These are phyloP conservation scores for barley (Hordeum vulgare) DNA, from an alignment of 176 grass and related monocot genomes.

Conservation along the genomic window DNA sequence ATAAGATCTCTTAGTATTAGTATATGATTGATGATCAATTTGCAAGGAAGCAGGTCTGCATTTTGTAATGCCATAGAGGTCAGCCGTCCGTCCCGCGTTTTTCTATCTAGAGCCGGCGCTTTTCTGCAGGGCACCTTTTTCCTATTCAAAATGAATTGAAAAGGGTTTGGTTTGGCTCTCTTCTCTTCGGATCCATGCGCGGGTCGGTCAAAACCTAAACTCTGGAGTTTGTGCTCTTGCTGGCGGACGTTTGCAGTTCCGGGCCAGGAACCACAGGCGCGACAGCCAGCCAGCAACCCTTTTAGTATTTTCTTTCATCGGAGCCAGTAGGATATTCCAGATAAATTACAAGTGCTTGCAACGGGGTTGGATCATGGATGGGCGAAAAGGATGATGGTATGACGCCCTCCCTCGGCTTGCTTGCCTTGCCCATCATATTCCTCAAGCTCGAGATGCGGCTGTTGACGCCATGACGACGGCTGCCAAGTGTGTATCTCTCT, in stretches of 20 bases:
- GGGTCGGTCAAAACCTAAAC: slow-evolving; percentile 27
- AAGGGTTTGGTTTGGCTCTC: background rate
- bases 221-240: slow-evolving; percentile 31
- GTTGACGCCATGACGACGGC: background rate
- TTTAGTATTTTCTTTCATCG: too few relatives aligned
- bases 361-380: background rate
- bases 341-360: background rate
- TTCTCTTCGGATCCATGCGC: background rate
- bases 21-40: background rate
- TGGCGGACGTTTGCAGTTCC: background rate
- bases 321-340: background rate
- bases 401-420: background rate
- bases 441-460: background rate
- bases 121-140: slow-evolving; percentile 11
- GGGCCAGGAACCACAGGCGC: background rate
- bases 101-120: too few relatives aligned
- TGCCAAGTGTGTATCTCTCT: background rate
- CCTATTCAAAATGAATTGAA: background rate
- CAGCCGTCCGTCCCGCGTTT: too few relatives aligned
- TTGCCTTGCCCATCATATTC: background rate
- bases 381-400: too few relatives aligned
- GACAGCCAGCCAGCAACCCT: too few relatives aligned
- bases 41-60: background rate
- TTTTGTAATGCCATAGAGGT: background rate
- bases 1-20: background rate